Evolutionary conservation across 345 rosid species (phyloP).

Genomic region (Syzygium grande): DNA sequence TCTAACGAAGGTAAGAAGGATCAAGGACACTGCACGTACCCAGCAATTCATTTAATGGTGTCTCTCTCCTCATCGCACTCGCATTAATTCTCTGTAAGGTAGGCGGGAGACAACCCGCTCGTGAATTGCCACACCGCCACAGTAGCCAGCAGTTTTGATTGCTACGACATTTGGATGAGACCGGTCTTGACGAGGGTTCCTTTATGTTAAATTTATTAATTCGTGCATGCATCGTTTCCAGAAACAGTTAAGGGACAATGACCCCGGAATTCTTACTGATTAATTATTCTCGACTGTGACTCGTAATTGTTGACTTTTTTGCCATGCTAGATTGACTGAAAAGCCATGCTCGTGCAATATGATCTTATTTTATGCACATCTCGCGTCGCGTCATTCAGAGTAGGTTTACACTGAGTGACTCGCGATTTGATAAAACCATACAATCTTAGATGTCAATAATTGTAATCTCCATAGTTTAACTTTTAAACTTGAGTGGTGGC

Average conservation of each 20-base stretch:
- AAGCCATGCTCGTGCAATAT: neutral
- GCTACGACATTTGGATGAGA: neutral
- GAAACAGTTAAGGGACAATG: neutral
- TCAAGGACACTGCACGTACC: neutral
- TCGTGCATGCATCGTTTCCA: neutral
- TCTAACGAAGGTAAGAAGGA: neutral
- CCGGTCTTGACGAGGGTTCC: neutral
- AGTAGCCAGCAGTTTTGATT: slow-evolving; percentile 6
- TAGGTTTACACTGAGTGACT: neutral
- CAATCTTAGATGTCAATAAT: neutral
- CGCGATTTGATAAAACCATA: neutral
- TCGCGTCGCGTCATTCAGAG: neutral
- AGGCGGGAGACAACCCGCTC: slow-evolving; percentile 36
- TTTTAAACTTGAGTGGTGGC: neutral
- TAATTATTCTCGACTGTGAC: neutral
- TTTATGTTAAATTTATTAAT: neutral
- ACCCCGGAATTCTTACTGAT: neutral
- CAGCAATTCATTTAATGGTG: neutral
- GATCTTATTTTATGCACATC: neutral
- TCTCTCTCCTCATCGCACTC: slow-evolving; percentile 5
- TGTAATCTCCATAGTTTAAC: neutral
- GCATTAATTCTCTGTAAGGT: slow-evolving; percentile 19
- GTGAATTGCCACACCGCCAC: slow-evolving; percentile 11
- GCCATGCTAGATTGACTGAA: neutral
- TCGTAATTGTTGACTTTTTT: neutral